A percentile compares a stretch with the other conserved stretches of the same genome.
Evolutionary conservation across 257 asterid genomes (phyloP).

Genomic region (Penstemon davidsonii): DNA sequence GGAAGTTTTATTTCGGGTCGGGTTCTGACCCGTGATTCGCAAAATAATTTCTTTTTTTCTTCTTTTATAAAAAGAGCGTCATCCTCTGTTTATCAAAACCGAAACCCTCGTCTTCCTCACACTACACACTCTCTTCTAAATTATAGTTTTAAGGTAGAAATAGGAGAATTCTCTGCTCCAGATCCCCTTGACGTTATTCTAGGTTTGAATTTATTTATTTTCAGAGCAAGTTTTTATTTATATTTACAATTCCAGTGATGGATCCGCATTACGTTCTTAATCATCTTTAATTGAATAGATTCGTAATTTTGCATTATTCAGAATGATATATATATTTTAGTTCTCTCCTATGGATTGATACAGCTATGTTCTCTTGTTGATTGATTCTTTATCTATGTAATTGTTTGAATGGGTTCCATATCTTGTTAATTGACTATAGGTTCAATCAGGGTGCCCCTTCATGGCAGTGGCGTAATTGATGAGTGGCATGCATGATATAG

Average conservation of each 20-base stretch:
- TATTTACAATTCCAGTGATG: constrained; percentile 20
- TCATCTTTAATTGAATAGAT: not conserved
- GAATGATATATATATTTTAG: not conserved
- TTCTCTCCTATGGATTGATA: not conserved
- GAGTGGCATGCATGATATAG: constrained; percentile 39
- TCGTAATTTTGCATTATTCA: not conserved
- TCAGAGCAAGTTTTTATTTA: constrained; percentile 17
- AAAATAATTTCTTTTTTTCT: constrained; percentile 2
- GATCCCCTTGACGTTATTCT: constrained; percentile 31
- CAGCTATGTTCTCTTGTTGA: constrained; percentile 3
- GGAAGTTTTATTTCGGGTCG: constrained; percentile 24
- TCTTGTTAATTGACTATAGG: constrained; percentile 15
- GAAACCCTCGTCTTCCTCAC: constrained; percentile 61
- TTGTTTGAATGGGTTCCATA: constrained; percentile 8
- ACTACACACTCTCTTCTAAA: constrained; percentile 24
- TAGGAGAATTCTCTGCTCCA: constrained; percentile 2
- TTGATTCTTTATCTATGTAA: not conserved
- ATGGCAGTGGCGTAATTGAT: constrained; percentile 33
- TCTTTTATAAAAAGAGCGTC: constrained; percentile 39
- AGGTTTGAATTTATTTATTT: constrained; percentile 11
- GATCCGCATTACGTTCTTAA: constrained; percentile 43
- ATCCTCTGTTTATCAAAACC: constrained; percentile 40
- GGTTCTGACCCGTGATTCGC: constrained; percentile 5
- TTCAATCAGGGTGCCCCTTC: constrained; percentile 26
- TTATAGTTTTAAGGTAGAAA: constrained; percentile 22